Conservation (phyloP, 129 eudicot genomes). For the Helianthus annuus region DNA sequence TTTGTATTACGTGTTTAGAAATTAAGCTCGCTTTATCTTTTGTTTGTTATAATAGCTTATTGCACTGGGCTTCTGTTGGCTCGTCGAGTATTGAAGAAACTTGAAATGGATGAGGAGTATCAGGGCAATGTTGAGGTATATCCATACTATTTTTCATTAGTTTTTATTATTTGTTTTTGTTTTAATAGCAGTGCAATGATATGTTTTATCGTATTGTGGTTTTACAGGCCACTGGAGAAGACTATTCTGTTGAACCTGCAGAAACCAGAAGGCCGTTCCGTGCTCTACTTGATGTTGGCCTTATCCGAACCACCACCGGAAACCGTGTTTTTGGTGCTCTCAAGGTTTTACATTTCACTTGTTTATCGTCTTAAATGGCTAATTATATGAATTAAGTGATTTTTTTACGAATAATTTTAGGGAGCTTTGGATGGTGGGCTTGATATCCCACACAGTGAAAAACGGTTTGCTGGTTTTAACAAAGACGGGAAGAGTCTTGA, state of each 20-base stretch:
- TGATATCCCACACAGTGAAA: too few relatives aligned
- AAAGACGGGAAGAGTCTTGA: constrained; percentile 88
- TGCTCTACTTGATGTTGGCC: constrained; percentile 97
- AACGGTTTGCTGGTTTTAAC: constrained; percentile 86
- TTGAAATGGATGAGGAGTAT: constrained; percentile 84
- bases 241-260: constrained; percentile 90
- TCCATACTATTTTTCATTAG: too few relatives aligned
- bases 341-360: constrained; percentile 45
- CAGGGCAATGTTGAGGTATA: too few relatives aligned
- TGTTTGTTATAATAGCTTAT: constrained; percentile 47
- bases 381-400: background rate
- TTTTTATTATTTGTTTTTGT: too few relatives aligned
- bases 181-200: too few relatives aligned
- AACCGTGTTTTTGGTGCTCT: constrained; percentile 97
- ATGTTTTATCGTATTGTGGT: background rate
- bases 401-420: constrained; percentile 32
- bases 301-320: constrained; percentile 83
- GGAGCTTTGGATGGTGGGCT: constrained; percentile 99
- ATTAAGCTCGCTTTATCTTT: background rate
- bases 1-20: too few relatives aligned
- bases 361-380: background rate
- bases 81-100: constrained; percentile 72
- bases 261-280: constrained; percentile 95
- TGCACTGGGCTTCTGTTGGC: constrained; percentile 94
- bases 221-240: constrained; percentile 89